Percentiles rank a stretch among this genome's conserved stretches.
Conservation (phyloP, 2,329 filamentous ascomycete genomes). For the Geosmithia putterillii region DNA sequence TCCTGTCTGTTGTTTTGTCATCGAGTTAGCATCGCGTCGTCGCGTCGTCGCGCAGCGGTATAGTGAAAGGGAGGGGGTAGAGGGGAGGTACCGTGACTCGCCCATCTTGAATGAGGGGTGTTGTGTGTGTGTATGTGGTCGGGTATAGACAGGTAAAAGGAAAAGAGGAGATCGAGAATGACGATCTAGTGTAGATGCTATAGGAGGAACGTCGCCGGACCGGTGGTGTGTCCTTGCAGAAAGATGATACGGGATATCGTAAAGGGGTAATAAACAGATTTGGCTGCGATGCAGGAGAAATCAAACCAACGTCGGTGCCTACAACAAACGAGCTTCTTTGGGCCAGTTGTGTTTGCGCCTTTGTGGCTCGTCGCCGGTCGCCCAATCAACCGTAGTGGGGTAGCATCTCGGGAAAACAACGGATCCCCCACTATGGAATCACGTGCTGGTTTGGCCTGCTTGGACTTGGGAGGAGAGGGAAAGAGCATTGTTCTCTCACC, state of each 20-base stretch:
- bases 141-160: slow-evolving; percentile 1
- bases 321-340: slow-evolving; percentile 3
- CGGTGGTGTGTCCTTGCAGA: too few relatives aligned
- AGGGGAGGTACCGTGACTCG: slow-evolving; percentile 29
- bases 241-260: too few relatives aligned
- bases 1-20: slow-evolving; percentile 60
- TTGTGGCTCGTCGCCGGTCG: slow-evolving; percentile 13
- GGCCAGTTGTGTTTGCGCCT: neutral
- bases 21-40: neutral
- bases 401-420: neutral
- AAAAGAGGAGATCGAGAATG: neutral
- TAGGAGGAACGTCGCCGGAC: too few relatives aligned
- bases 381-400: slow-evolving; percentile 26
- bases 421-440: slow-evolving; percentile 1
- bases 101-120: slow-evolving; percentile 24
- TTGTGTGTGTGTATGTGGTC: neutral
- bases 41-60: neutral
- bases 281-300: slow-evolving; percentile 8
- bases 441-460: neutral
- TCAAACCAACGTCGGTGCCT: slow-evolving; percentile 10
- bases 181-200: neutral
- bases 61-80: slow-evolving; percentile 3
- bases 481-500: slow-evolving; percentile 3
- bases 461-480: too few relatives aligned
- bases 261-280: too few relatives aligned